Conservation (phyloP, 1,284 basidiomycete genomes). For the Crepidotus sp. region DNA sequence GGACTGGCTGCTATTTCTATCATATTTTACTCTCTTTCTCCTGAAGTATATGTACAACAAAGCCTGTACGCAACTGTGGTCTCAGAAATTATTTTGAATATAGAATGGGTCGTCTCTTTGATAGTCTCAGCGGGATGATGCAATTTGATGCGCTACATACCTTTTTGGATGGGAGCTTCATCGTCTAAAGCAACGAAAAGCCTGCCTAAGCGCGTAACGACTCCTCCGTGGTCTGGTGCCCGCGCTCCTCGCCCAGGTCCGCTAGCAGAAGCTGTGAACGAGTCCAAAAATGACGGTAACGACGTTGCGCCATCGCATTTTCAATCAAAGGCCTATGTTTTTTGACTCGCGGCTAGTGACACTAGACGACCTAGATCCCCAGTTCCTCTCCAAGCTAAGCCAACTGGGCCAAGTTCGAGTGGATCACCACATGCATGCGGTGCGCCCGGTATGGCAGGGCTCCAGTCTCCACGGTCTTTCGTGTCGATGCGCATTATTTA, state of each 20-base stretch:
- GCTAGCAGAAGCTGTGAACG: conserved; percentile 33
- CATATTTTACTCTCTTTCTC: conserved; percentile 18
- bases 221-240: conserved; percentile 46
- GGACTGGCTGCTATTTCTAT: conserved; percentile 16
- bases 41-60: conserved; percentile 19
- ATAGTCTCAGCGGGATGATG: neutral
- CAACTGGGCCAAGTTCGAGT: conserved; percentile 67
- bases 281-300: conserved; percentile 45
- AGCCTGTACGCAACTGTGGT: conserved; percentile 10
- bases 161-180: conserved; percentile 51
- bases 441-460: conserved; percentile 41
- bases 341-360: conserved; percentile 39
- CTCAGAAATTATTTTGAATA: conserved; percentile 15
- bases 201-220: conserved; percentile 43
- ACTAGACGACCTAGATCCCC: conserved; percentile 64
- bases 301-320: neutral
- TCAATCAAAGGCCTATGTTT: neutral
- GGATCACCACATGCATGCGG: conserved; percentile 51
- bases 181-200: conserved; percentile 60
- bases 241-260: conserved; percentile 28
- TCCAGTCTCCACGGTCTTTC: neutral
- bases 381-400: conserved; percentile 65
- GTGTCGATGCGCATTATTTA: conserved; percentile 17
- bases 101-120: conserved; percentile 11
- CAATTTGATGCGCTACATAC: neutral